Conservation (phyloP, 2,329 filamentous ascomycete species). For the Sclerotinia minor region DNA sequence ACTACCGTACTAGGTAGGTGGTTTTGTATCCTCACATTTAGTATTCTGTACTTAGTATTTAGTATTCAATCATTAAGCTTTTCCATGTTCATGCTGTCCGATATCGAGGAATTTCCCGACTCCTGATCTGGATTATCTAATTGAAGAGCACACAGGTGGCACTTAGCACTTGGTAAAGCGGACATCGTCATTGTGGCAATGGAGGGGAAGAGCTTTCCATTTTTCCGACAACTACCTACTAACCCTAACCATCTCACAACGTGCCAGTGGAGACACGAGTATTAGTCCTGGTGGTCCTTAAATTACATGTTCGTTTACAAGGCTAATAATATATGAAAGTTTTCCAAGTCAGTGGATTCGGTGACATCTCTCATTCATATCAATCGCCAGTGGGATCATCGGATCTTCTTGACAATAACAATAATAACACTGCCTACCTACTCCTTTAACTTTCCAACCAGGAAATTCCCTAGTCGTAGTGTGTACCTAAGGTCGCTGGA, state of each 20-base stretch:
- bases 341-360: neutral
- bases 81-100: neutral
- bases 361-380: neutral
- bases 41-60: neutral
- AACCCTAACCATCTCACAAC: neutral
- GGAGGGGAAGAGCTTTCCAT: neutral
- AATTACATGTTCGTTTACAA: neutral
- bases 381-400: neutral
- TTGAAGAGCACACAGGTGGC: neutral
- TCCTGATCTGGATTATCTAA: neutral
- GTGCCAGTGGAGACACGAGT: neutral
- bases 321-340: neutral
- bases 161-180: too few relatives aligned
- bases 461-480: neutral
- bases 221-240: neutral
- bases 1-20: neutral
- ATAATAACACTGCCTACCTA: neutral
- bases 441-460: neutral
- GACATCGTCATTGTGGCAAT: neutral
- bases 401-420: neutral
- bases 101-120: neutral
- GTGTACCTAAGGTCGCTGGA: neutral
- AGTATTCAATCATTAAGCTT: neutral
- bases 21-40: constrained; percentile 4
- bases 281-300: neutral